These are phyloP conservation scores for Abrus precatorius DNA, from an alignment of 306 rosid species.

Conservation along the genomic window DNA sequence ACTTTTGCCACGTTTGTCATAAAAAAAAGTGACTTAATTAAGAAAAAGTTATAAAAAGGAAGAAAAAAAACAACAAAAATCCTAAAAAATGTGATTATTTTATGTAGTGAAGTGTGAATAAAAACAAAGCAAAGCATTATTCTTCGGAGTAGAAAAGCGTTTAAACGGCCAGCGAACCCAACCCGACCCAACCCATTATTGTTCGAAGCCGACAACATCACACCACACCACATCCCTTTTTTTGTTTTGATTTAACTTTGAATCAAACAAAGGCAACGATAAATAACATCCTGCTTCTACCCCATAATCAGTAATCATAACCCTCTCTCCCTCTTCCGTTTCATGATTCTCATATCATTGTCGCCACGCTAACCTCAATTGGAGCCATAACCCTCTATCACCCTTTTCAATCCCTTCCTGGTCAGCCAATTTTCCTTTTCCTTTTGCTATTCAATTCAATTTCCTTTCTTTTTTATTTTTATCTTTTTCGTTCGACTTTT, in stretches of 20 bases:
- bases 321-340: background rate
- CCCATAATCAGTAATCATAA: background rate
- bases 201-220: background rate
- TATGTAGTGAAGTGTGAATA: too few species aligned
- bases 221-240: background rate
- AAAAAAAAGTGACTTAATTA: too few species aligned
- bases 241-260: background rate
- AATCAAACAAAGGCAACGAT: background rate
- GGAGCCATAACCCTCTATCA: background rate
- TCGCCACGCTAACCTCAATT: background rate
- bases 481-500: background rate
- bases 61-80: too few species aligned
- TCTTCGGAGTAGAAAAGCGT: background rate
- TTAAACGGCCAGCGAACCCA: too few species aligned
- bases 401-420: constrained; percentile 11
- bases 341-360: background rate
- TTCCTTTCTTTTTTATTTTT: background rate
- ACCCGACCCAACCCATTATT: background rate
- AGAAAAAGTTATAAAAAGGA: too few species aligned
- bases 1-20: too few species aligned
- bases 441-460: too few species aligned
- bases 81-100: too few species aligned
- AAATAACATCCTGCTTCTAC: background rate
- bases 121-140: too few species aligned
- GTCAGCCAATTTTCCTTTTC: constrained; percentile 27